phyloP scores from a whole-genome alignment of 176 grass and related monocot genomes.

The Puya raimondii region DNA sequence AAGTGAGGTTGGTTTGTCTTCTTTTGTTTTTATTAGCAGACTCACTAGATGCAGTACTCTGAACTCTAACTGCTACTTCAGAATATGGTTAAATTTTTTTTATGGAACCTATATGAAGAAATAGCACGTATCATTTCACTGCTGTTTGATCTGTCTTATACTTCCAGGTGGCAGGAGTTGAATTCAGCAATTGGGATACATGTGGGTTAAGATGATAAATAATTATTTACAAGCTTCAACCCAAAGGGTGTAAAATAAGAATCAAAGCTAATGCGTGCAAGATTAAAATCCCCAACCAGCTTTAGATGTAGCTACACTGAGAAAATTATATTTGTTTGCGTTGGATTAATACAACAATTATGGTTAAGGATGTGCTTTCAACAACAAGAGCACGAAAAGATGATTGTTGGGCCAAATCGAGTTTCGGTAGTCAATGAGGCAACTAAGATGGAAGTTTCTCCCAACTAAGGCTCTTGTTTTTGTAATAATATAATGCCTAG shows the following conservation, averaged over 20 bases:
- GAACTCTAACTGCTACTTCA: too few relatives aligned
- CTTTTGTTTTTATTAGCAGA: too few relatives aligned
- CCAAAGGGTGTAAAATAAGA: not conserved
- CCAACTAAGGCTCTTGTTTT: not conserved
- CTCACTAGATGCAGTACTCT: too few relatives aligned
- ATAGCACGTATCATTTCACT: too few relatives aligned
- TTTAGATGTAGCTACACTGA: not conserved
- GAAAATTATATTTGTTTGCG: not conserved
- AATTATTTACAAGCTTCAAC: too few relatives aligned
- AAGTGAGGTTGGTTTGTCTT: too few relatives aligned
- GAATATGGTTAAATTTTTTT: too few relatives aligned
- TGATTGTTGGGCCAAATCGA: not conserved
- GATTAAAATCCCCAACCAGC: not conserved
- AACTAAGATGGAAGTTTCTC: not conserved
- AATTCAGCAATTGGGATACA: too few relatives aligned
- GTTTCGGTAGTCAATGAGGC: not conserved
- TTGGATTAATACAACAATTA: not conserved
- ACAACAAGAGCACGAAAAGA: not conserved
- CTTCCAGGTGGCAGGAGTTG: too few relatives aligned
- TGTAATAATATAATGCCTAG: not conserved
- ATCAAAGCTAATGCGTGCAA: not conserved
- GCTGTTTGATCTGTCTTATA: too few relatives aligned
- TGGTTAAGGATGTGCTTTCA: conserved; percentile 1
- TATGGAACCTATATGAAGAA: too few relatives aligned
- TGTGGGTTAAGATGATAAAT: too few relatives aligned